Evolutionary conservation across 2,329 filamentous ascomycete genomes (phyloP).

Genomic region (Pezicula radicicola): DNA sequence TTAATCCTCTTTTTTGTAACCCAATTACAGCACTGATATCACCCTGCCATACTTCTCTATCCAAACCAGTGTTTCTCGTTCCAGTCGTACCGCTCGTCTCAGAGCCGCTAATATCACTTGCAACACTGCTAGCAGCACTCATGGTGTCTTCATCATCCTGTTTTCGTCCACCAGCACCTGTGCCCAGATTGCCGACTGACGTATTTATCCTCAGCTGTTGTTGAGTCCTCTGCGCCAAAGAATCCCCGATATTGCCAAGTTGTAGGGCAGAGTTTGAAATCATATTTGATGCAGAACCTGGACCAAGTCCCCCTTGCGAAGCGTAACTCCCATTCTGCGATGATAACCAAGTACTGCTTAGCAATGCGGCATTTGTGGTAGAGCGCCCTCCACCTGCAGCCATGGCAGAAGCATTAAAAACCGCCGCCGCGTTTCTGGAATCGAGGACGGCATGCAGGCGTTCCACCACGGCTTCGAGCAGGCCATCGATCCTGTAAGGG

Average conservation of each 20-base stretch:
- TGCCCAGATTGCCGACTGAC: constrained; percentile 34
- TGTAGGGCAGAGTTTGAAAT: constrained; percentile 10
- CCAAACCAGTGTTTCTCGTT: constrained; percentile 34
- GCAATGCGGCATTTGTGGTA: constrained; percentile 54
- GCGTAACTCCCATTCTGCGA: constrained; percentile 38
- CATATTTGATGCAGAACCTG: constrained; percentile 9
- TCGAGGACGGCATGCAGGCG: constrained; percentile 86
- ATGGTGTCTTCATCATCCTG: constrained; percentile 31
- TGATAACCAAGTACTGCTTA: constrained; percentile 48
- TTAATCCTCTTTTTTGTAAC: constrained; percentile 85
- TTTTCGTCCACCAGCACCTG: constrained; percentile 26
- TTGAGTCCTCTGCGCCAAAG: constrained; percentile 12
- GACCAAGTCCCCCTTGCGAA: constrained; percentile 25
- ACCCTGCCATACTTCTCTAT: constrained; percentile 72
- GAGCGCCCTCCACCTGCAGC: constrained; percentile 89
- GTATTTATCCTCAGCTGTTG: constrained; percentile 47
- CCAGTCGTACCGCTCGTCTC: constrained; percentile 36
- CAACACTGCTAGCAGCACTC: constrained; percentile 23
- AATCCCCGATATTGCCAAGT: constrained; percentile 13
- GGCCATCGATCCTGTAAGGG: constrained; percentile 88
- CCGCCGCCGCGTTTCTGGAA: constrained; percentile 89
- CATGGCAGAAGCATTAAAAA: constrained; percentile 98
- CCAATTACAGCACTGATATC: constrained; percentile 89
- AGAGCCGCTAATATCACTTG: constrained; percentile 23
- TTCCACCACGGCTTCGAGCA: constrained; percentile 90